Base-by-base conservation (phyloP, 345 rosid species). In the Erysimum cheiranthoides region DNA sequence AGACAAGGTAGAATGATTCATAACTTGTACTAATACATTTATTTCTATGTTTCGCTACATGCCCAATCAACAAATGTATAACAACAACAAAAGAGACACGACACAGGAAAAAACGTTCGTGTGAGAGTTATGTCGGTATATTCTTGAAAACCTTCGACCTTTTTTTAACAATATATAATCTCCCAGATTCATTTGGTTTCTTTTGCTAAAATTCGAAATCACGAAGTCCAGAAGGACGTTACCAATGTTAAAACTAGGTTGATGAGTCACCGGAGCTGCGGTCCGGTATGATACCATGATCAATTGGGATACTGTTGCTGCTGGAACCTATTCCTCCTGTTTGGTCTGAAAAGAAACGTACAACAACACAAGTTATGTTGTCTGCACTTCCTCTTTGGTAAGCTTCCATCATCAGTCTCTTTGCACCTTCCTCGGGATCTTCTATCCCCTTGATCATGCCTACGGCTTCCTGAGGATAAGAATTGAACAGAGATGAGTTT, bases 321-420 rank as follows among this genome's bases (percentile, higher is more conserved):
- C 69, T 78, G 61, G 73, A 40, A 66, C 77, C 77, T 59, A 76
- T 7, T 8, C 53, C 71, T 76, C 60, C 74, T 50, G 72, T 13
- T 40, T 56, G 71, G 31, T 79, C 82, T 27, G 85, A 85, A 78
- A 86, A 68, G 86, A 93, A 96, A 47, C 96, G 97, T 66, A 96
- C 97, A 0, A 96, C 98, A 2, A 96, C 92, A 60, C 97, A 90
- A 35, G 99, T 92, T 67, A 96, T 96, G 78, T 96, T 96, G 78
- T 96, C 99, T 10, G 98, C 98, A 64, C 99, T 96, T 57, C 97
- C 98, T 76, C 97, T 85, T 85, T 89, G 97, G 83, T 81, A 90
- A 32, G 99, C 99, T 80, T 93, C 97, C 78, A 79, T 87, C 96
- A 93, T 78, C 76, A 93, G 83, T 71, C 85, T 87, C 82, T 85